A percentile compares a stretch with the other conserved stretches of the same genome.
Conservation (phyloP, 345 rosid species). For the Carallia brachiata region DNA sequence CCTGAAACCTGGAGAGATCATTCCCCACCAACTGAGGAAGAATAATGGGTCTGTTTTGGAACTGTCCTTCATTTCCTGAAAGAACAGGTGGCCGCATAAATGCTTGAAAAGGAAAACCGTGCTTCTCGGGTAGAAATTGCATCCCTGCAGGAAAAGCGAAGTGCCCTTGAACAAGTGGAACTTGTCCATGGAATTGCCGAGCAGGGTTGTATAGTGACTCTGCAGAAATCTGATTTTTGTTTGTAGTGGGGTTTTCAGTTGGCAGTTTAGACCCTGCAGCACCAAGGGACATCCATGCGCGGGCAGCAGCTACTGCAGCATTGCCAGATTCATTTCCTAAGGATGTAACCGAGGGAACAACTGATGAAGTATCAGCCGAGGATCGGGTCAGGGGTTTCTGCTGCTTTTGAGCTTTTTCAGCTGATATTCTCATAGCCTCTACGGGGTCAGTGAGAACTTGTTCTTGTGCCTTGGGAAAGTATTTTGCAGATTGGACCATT, state of each 20-base stretch:
- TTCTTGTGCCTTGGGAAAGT: slow-evolving; percentile 39
- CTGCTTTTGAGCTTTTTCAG: slow-evolving; percentile 54
- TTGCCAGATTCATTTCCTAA: slow-evolving; percentile 53
- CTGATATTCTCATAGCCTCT: slow-evolving; percentile 53
- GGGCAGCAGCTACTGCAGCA: slow-evolving; percentile 67
- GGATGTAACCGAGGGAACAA: slow-evolving; percentile 38
- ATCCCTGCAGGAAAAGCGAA: slow-evolving; percentile 46
- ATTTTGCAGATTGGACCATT: slow-evolving; percentile 37
- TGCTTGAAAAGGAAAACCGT: slow-evolving; percentile 52
- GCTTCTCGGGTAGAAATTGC: slow-evolving; percentile 51
- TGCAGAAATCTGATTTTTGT: slow-evolving; percentile 56
- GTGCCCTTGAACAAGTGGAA: slow-evolving; percentile 41
- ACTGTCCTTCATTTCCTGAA: slow-evolving; percentile 39
- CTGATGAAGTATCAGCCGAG: slow-evolving; percentile 22
- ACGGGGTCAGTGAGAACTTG: slow-evolving; percentile 59
- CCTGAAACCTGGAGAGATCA: slow-evolving; percentile 60
- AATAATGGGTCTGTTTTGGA: slow-evolving; percentile 43
- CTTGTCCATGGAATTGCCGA: slow-evolving; percentile 50
- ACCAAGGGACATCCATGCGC: slow-evolving; percentile 90
- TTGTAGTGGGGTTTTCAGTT: slow-evolving; percentile 38
- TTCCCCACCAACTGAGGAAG: slow-evolving; percentile 54
- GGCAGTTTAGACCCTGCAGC: slow-evolving; percentile 57
- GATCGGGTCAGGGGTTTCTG: slow-evolving; percentile 45
- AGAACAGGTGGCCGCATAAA: slow-evolving; percentile 48
- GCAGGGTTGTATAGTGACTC: slow-evolving; percentile 63